These are phyloP conservation scores for Durusdinium trenchii DNA, from an alignment of 73 alveolate genomes.

Conservation along the genomic window DNA sequence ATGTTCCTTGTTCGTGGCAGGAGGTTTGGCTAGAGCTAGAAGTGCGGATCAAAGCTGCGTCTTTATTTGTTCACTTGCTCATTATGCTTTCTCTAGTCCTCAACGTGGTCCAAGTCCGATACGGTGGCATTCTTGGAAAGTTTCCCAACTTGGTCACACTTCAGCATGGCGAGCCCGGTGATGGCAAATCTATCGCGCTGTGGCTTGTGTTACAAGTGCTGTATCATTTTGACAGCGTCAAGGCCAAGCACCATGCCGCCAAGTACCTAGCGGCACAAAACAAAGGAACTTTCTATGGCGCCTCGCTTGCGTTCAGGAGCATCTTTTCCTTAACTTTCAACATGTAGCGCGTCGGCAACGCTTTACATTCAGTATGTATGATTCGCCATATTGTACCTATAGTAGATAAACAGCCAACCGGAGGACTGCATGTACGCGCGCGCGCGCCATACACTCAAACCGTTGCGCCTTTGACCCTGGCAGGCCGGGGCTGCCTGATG, in stretches of 20 bases:
- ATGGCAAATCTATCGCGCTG: conserved; percentile 40
- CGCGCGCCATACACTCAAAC: too few species aligned
- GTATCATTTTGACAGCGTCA: conserved; percentile 20
- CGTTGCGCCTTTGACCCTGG: too few species aligned
- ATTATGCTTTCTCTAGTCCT: conserved; percentile 21
- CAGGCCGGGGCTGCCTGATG: too few species aligned
- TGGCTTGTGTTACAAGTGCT: conserved; percentile 43
- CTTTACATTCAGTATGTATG: too few species aligned
- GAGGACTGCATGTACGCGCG: too few species aligned
- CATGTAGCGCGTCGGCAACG: too few species aligned
- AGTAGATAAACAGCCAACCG: too few species aligned
- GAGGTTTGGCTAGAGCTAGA: conserved; percentile 10
- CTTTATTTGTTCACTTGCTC: conserved; percentile 1
- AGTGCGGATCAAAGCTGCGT: background rate
- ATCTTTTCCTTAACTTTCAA: too few species aligned
- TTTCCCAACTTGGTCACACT: conserved; percentile 44
- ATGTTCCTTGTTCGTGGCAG: conserved; percentile 4
- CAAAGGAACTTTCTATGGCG: too few species aligned
- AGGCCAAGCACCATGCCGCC: conserved; percentile 33
- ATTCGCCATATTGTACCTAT: too few species aligned
- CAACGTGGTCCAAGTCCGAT: conserved; percentile 31
- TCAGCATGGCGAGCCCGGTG: conserved; percentile 66
- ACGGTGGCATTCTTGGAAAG: conserved; percentile 67
- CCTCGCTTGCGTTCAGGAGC: too few species aligned
- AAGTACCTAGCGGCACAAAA: background rate